Evolutionary conservation across 345 rosid species (phyloP), one percentile per base, ranked within the genome.

Genomic region (Excoecaria cochinchinensis): DNA sequence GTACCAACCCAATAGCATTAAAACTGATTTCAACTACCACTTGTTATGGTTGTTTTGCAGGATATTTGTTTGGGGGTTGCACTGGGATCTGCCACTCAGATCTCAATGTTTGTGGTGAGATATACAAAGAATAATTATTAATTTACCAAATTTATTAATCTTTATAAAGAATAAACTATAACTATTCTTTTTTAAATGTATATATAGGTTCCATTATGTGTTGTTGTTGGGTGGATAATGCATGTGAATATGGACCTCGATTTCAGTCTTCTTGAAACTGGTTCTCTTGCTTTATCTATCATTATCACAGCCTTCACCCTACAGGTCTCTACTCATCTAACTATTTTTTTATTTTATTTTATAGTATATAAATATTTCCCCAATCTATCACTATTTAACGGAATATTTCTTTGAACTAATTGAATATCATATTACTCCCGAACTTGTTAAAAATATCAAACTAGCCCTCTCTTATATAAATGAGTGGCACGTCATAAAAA

Each of bases 81-180:
- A 58, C 69, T 95, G 61, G 97, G 99, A 6, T 95, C 99, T 22
- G 99, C 97, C 52, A 79, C 97, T 81, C 99, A 95, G 82, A 95
- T 95, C 74, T 91, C 97, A 63, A 88, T 95, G 97, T 92, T 95
- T 74, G 93, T 90, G 80, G 99, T 93, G 64, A 77, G 79, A 79
- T 5, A 14, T 14, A 36, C 6, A 72, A 57, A 8, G 10, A 67
- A 53, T 13, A 59, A 15, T 3, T n/a, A 19, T 8, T 40, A 62
- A 7, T 8, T 31, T 55, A 25, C 4, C 11, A 31, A 53, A 52
- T 31, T 36, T 42, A 51, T 68, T 39, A 6, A 31, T 19, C 13
- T n/a, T 0, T 44, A 8, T 9, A 38, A 14, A 38, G 5, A 47
- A 3, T 9, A n/a, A 11, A 13, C 11, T 13, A n/a, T n/a, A 22